A percentile compares a stretch with the other conserved stretches of the same genome.
These are phyloP conservation scores for Tilletia caries DNA, from an alignment of 1,284 basidiomycete genomes.

Conservation along the genomic window DNA sequence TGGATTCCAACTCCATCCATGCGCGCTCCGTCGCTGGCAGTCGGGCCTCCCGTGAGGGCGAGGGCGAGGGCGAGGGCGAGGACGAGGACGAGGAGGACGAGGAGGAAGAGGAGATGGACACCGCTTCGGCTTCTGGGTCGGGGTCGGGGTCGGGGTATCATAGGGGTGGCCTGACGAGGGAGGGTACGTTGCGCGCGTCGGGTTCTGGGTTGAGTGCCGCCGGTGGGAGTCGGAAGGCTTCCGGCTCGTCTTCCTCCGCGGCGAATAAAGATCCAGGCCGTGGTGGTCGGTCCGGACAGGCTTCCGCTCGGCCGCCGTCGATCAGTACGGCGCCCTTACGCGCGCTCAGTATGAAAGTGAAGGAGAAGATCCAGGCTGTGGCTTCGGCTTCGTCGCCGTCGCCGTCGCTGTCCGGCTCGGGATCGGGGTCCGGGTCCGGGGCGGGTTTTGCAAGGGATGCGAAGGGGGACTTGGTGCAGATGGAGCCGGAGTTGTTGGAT, in stretches of 20 bases:
- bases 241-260: too few relatives aligned
- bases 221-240: too few relatives aligned
- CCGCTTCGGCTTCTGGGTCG: neutral
- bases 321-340: neutral
- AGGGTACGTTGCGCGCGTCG: neutral
- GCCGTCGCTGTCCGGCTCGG: too few relatives aligned
- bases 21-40: too few relatives aligned
- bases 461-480: neutral
- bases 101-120: neutral
- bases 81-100: neutral
- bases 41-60: neutral
- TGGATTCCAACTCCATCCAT: neutral
- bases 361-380: conserved; percentile 9
- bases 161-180: neutral
- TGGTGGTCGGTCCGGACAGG: too few relatives aligned
- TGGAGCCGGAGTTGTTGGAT: conserved; percentile 5
- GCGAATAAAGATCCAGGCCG: too few relatives aligned
- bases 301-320: too few relatives aligned
- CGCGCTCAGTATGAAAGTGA: neutral
- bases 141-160: neutral
- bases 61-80: neutral
- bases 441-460: neutral
- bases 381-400: neutral
- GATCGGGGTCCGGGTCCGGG: neutral
- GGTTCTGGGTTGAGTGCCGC: neutral